These are phyloP conservation scores for Gaeumannomyces sp. DNA, from an alignment of 2,329 filamentous ascomycete species.

Conservation along the genomic window DNA sequence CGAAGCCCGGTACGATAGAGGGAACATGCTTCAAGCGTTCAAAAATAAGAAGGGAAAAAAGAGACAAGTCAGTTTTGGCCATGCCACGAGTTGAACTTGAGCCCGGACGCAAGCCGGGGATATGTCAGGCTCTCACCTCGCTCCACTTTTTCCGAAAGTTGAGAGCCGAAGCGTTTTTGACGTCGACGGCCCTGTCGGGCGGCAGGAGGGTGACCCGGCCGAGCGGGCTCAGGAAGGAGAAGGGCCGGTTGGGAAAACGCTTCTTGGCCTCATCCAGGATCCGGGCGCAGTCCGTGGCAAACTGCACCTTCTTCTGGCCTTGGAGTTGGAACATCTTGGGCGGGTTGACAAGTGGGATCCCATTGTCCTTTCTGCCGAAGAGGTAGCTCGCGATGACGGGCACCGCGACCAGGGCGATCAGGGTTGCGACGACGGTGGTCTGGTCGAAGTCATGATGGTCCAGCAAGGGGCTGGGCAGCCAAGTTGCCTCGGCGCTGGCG, in stretches of 20 bases:
- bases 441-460: too few species aligned
- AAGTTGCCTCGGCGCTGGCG: too few species aligned
- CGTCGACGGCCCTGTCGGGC: neutral
- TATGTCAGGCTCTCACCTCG: too few species aligned
- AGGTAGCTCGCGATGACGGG: conserved; percentile 2
- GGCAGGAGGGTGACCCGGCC: neutral
- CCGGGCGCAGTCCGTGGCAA: too few species aligned
- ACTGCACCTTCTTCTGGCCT: neutral
- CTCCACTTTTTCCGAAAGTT: too few species aligned
- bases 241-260: neutral
- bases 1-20: too few species aligned
- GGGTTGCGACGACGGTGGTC: neutral
- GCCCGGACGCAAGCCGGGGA: too few species aligned
- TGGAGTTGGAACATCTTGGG: neutral
- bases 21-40: too few species aligned
- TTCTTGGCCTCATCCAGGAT: neutral
- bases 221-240: neutral
- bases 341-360: neutral
- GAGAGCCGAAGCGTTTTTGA: neutral
- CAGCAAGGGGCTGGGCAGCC: too few species aligned
- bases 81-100: too few species aligned
- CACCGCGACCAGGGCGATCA: neutral
- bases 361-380: neutral
- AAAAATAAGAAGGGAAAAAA: neutral
- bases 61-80: too few species aligned